Evolutionary conservation across 495 filamentous ascomycete species (phyloP).

Genomic region (Sordaria brevicollis): DNA sequence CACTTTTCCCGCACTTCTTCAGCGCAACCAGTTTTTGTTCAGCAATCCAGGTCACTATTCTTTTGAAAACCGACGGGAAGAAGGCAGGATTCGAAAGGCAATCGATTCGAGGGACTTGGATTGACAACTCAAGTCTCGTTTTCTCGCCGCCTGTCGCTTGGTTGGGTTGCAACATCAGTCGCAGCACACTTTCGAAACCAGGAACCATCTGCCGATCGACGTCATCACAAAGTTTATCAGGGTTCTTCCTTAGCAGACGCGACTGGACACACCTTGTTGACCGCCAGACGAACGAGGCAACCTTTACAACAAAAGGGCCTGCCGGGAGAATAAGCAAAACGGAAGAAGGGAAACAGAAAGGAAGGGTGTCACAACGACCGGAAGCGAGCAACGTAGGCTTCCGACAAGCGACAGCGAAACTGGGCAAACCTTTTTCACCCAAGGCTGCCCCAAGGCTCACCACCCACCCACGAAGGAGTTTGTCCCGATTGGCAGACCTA

Average conservation of each 20-base stretch:
- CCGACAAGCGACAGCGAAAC: not conserved
- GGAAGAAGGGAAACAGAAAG: not conserved
- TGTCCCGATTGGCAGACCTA: not conserved
- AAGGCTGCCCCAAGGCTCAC: not conserved
- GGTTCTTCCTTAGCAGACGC: not conserved
- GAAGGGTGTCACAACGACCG: not conserved
- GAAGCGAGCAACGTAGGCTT: not conserved
- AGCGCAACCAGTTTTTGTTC: not conserved
- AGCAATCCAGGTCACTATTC: too few relatives aligned
- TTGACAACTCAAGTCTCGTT: not conserved
- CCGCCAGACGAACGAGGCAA: not conserved
- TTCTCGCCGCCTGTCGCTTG: not conserved
- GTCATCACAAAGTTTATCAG: not conserved
- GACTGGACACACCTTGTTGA: not conserved
- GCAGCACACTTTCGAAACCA: not conserved
- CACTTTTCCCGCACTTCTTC: not conserved
- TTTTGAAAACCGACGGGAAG: too few relatives aligned
- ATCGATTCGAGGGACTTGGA: not conserved
- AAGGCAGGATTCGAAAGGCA: not conserved
- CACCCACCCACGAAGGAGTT: too few relatives aligned
- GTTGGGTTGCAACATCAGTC: not conserved
- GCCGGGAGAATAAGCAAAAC: not conserved
- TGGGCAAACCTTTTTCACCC: not conserved
- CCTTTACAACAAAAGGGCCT: not conserved
- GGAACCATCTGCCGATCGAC: not conserved